phyloP scores from a whole-genome alignment of 2,329 filamentous ascomycete genomes.

The Coniella lustricola region DNA sequence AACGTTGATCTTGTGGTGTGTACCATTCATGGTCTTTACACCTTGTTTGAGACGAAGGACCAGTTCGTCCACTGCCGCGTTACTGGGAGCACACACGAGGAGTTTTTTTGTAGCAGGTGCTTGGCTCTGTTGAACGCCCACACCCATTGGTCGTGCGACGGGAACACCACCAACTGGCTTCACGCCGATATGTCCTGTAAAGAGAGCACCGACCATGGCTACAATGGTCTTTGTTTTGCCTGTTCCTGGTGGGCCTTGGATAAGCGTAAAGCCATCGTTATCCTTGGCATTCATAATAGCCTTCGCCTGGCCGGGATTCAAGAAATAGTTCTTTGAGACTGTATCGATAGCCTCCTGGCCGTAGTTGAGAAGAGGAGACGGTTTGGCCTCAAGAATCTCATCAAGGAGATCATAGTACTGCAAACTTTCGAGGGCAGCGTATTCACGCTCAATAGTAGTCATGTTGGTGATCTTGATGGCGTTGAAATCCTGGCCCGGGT shows the following conservation, averaged over 20 bases:
- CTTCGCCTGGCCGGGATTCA: slow-evolving; percentile 85
- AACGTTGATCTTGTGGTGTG: slow-evolving; percentile 71
- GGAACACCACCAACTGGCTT: slow-evolving; percentile 36
- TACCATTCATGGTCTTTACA: slow-evolving; percentile 69
- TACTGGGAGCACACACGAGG: slow-evolving; percentile 95
- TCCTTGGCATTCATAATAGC: slow-evolving; percentile 88
- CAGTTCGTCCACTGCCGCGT: slow-evolving; percentile 92
- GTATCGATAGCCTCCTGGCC: slow-evolving; percentile 63
- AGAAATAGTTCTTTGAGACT: slow-evolving; percentile 67
- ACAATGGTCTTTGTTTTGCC: slow-evolving; percentile 98
- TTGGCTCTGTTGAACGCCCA: slow-evolving; percentile 26
- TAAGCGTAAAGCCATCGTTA: slow-evolving; percentile 94
- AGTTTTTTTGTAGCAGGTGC: slow-evolving; percentile 63
- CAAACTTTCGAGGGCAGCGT: slow-evolving; percentile 80
- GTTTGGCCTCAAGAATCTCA: slow-evolving; percentile 78
- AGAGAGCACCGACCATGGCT: slow-evolving; percentile 84
- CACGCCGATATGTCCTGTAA: slow-evolving; percentile 51
- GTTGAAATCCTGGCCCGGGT: slow-evolving; percentile 62
- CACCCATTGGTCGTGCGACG: slow-evolving; percentile 33
- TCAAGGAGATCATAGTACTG: slow-evolving; percentile 95
- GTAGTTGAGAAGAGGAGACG: slow-evolving; percentile 81
- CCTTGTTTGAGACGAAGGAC: slow-evolving; percentile 88
- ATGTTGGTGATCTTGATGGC: slow-evolving; percentile 86
- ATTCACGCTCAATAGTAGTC: slow-evolving; percentile 92
- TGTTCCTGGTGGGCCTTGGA: slow-evolving; percentile 92